Percentiles rank a stretch among this genome's conserved stretches.
Evolutionary conservation across 176 grass and related monocot genomes (phyloP).

Genomic region (Elymus sibiricus): DNA sequence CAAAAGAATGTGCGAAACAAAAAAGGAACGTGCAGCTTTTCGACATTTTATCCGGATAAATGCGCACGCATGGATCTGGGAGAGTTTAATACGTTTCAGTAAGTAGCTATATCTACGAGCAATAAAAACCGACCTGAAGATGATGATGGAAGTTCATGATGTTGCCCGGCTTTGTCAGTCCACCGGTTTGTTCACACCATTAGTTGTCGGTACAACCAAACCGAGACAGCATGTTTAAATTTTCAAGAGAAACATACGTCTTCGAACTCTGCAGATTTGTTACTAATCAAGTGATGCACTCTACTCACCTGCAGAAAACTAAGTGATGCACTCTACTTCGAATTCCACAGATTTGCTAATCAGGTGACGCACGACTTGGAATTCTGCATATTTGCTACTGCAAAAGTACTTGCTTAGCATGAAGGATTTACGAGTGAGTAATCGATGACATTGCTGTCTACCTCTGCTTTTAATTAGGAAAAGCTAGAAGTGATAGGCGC

Average conservation of each 20-base stretch:
- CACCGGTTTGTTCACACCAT: background rate
- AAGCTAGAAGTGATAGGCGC: slow-evolving; percentile 1
- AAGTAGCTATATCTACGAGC: background rate
- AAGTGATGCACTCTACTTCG: too few species aligned
- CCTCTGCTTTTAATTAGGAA: slow-evolving; percentile 12
- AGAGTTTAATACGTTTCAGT: slow-evolving; percentile 38
- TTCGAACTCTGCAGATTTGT: background rate
- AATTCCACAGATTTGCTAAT: background rate
- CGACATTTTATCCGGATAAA: background rate
- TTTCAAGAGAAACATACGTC: background rate
- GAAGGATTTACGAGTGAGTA: background rate
- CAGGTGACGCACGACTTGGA: background rate
- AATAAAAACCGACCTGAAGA: background rate
- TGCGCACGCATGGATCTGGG: background rate
- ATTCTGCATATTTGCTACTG: background rate
- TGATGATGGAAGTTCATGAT: background rate
- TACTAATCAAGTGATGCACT: background rate
- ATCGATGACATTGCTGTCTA: background rate
- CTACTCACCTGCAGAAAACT: background rate
- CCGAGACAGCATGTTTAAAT: background rate
- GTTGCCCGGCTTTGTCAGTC: background rate
- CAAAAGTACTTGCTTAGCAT: background rate
- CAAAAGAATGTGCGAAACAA: background rate
- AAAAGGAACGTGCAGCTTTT: background rate
- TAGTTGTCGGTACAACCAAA: background rate